These are phyloP conservation scores for Epichloe aotearoae DNA, from an alignment of 2,329 filamentous ascomycete species.

Conservation along the genomic window DNA sequence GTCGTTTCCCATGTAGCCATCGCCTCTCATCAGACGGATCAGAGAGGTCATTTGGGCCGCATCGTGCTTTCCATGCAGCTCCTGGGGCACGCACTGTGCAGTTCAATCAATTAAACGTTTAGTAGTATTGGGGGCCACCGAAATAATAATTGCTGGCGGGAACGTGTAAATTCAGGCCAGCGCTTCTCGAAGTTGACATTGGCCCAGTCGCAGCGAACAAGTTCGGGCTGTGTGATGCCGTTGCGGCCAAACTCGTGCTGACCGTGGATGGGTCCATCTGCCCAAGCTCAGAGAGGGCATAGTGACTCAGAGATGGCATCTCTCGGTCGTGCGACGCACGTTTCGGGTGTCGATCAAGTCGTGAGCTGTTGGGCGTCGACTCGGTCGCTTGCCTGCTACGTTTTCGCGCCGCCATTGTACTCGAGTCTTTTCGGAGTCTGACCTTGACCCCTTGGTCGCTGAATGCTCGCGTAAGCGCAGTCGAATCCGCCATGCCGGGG, in stretches of 20 bases:
- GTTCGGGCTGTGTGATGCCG: conserved; percentile 4
- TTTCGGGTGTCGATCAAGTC: conserved; percentile 11
- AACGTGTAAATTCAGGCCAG: conserved; percentile 7
- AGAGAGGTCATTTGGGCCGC: background rate
- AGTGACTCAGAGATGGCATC: conserved; percentile 7
- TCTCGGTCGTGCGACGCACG: conserved; percentile 11
- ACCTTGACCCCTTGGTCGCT: conserved; percentile 79
- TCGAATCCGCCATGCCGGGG: conserved; percentile 70
- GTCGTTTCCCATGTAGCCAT: background rate
- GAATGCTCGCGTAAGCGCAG: conserved; percentile 66
- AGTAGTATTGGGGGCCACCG: conserved; percentile 8
- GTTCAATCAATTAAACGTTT: background rate
- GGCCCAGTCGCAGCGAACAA: conserved; percentile 6
- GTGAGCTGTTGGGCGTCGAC: background rate
- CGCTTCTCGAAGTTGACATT: conserved; percentile 7
- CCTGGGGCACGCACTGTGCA: too few relatives aligned
- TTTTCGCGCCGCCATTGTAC: conserved; percentile 39
- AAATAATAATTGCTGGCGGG: conserved; percentile 10
- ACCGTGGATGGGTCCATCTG: conserved; percentile 7
- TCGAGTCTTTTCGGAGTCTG: conserved; percentile 69
- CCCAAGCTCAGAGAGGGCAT: conserved; percentile 7
- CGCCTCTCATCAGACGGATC: background rate
- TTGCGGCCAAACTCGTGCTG: conserved; percentile 3
- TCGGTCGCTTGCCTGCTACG: conserved; percentile 20
- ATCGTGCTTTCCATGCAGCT: too few relatives aligned